These are phyloP conservation scores for Penicillium sp. DNA, from an alignment of 2,329 filamentous ascomycete genomes.

Conservation along the genomic window DNA sequence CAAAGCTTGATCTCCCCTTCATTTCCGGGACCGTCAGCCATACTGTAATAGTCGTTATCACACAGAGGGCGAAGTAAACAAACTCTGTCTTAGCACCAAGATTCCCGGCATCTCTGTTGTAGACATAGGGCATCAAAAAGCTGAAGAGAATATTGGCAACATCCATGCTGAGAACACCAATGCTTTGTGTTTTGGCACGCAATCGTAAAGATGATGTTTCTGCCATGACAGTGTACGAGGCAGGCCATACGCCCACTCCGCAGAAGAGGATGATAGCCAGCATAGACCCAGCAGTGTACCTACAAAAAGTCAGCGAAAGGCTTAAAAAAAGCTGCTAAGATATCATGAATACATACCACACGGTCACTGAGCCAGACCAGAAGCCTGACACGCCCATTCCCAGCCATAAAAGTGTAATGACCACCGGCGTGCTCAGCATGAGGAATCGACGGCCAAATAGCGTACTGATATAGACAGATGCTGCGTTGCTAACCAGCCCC, in stretches of 20 bases:
- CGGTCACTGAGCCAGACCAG: constrained; percentile 35
- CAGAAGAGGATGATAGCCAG: constrained; percentile 43
- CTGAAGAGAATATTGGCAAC: constrained; percentile 42
- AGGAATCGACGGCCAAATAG: constrained; percentile 40
- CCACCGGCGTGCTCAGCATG: constrained; percentile 18
- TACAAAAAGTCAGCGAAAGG: constrained; percentile 12
- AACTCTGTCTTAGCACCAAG: constrained; percentile 42
- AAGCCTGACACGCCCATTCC: constrained; percentile 47
- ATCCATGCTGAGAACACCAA: constrained; percentile 41
- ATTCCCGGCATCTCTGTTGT: constrained; percentile 44
- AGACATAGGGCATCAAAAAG: constrained; percentile 49
- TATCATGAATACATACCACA: constrained; percentile 32
- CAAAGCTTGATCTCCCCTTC: constrained; percentile 44
- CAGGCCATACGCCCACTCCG: constrained; percentile 33
- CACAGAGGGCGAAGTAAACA: constrained; percentile 35
- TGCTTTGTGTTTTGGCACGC: constrained; percentile 35
- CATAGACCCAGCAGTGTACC: constrained; percentile 40
- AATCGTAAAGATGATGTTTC: constrained; percentile 35
- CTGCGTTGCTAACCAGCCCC: constrained; percentile 43
- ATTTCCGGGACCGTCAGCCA: constrained; percentile 51
- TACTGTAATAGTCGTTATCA: constrained; percentile 29
- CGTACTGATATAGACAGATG: constrained; percentile 43
- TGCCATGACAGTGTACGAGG: constrained; percentile 34
- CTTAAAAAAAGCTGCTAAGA: background rate
- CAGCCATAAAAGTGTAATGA: constrained; percentile 39